phyloP scores from a whole-genome alignment of 2,329 filamentous ascomycete species.

The Aspergillus ochraceus region DNA sequence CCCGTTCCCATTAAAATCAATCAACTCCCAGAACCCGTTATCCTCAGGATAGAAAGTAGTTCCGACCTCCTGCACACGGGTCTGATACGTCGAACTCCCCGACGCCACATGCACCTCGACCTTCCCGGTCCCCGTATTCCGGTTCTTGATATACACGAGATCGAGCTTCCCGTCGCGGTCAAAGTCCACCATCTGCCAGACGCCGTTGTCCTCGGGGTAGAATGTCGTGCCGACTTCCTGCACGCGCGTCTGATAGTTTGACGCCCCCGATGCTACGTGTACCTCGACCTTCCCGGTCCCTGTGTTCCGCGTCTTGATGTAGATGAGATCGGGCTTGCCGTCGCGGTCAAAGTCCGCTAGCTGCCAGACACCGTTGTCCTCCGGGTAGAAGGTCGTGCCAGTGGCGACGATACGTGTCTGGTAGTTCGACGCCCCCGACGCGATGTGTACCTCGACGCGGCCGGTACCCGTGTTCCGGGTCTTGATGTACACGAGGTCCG shows the following conservation, averaged over 20 bases:
- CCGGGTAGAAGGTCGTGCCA: slow-evolving; percentile 56
- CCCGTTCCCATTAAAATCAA: slow-evolving; percentile 9
- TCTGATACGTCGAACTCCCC: slow-evolving; percentile 18
- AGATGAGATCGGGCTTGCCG: slow-evolving; percentile 14
- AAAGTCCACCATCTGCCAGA: slow-evolving; percentile 13
- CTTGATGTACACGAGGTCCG: slow-evolving; percentile 18
- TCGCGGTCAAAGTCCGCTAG: slow-evolving; percentile 13
- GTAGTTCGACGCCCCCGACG: slow-evolving; percentile 12
- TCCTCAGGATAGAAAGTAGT: slow-evolving; percentile 50
- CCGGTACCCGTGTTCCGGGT: slow-evolving; percentile 15
- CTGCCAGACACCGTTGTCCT: slow-evolving; percentile 15
- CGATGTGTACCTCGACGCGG: slow-evolving; percentile 16
- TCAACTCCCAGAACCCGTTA: slow-evolving; percentile 12
- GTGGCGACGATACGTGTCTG: slow-evolving; percentile 63
- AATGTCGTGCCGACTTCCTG: slow-evolving; percentile 51
- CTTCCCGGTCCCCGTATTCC: slow-evolving; percentile 11
- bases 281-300: slow-evolving; percentile 15
- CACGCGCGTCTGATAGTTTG: slow-evolving; percentile 13
- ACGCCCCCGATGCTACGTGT: slow-evolving; percentile 15
- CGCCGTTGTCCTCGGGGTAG: slow-evolving; percentile 10
- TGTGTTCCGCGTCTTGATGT: slow-evolving; percentile 16
- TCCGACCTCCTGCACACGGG: slow-evolving; percentile 65
- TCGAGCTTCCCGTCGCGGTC: slow-evolving; percentile 12
- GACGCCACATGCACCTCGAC: slow-evolving; percentile 15
- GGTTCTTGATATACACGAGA: slow-evolving; percentile 15